These are phyloP conservation scores for Trichoderma oligosporum DNA, from an alignment of 2,329 filamentous ascomycete genomes.

Conservation along the genomic window DNA sequence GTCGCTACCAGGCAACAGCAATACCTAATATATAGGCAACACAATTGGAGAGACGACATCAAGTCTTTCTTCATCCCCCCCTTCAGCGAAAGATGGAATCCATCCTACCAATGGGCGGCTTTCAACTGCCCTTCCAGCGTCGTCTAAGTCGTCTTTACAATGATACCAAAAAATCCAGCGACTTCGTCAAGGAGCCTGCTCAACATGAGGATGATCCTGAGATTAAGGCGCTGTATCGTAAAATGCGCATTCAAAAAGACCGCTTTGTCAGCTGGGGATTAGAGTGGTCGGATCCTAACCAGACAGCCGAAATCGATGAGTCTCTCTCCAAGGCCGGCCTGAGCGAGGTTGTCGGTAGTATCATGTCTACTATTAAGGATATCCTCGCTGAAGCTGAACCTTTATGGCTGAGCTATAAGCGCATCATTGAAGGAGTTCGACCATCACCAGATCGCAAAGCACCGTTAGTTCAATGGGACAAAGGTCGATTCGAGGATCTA, in stretches of 20 bases:
- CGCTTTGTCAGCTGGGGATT: constrained; percentile 74
- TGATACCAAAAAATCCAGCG: constrained; percentile 74
- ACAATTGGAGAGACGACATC: not conserved
- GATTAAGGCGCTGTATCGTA: constrained; percentile 67
- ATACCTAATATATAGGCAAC: constrained; percentile 9
- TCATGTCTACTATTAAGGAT: constrained; percentile 77
- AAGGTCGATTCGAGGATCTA: constrained; percentile 69
- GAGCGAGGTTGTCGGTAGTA: constrained; percentile 72
- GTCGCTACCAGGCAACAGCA: constrained; percentile 20
- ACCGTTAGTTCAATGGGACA: constrained; percentile 62
- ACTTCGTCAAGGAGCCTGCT: constrained; percentile 64
- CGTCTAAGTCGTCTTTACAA: constrained; percentile 71
- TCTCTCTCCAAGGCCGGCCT: constrained; percentile 68
- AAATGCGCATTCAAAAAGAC: constrained; percentile 76
- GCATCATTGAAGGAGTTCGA: constrained; percentile 38
- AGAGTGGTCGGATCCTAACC: constrained; percentile 72
- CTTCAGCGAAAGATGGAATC: constrained; percentile 43
- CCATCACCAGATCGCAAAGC: constrained; percentile 51
- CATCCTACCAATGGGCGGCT: constrained; percentile 48
- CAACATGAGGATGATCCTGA: constrained; percentile 65
- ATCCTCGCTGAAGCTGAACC: constrained; percentile 72
- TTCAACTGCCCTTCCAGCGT: constrained; percentile 56
- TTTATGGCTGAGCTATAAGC: constrained; percentile 61
- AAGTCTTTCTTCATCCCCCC: not conserved
- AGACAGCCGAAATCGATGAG: constrained; percentile 67